Conservation (phyloP, 805 yeast species). For the Ogataea populi-albae region DNA sequence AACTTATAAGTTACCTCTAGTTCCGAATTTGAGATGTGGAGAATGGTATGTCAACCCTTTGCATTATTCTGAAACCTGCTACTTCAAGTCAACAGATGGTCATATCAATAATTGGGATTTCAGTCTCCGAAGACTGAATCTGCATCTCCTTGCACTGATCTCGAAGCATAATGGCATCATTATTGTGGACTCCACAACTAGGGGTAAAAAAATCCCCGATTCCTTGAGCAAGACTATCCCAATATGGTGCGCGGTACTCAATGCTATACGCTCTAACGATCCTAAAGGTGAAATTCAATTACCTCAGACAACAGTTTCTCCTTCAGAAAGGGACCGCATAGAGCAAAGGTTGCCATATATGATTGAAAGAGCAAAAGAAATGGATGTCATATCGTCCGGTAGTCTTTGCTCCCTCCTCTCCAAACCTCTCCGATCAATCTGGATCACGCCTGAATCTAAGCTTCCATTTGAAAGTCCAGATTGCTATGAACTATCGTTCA, state of each 20-base stretch:
- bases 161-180: constrained; percentile 44
- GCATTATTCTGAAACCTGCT: constrained; percentile 45
- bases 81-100: constrained; percentile 91
- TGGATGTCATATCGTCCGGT: constrained; percentile 6
- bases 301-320: constrained; percentile 54
- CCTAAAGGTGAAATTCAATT: constrained; percentile 32
- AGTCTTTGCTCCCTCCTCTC: constrained; percentile 14
- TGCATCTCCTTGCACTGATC: constrained; percentile 60
- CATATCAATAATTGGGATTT: constrained; percentile 81
- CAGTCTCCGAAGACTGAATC: constrained; percentile 66
- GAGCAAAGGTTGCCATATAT: constrained; percentile 44
- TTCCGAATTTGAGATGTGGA: constrained; percentile 86
- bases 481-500: constrained; percentile 28
- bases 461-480: constrained; percentile 6
- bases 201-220: constrained; percentile 85
- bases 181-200: constrained; percentile 79
- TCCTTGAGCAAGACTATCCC: constrained; percentile 85
- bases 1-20: constrained; percentile 39
- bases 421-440: constrained; percentile 61
- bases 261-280: constrained; percentile 8
- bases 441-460: constrained; percentile 59
- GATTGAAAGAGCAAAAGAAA: constrained; percentile 38
- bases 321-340: constrained; percentile 56
- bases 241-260: constrained; percentile 52
- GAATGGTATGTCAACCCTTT: constrained; percentile 70